Base-by-base conservation (phyloP, 306 rosid species). In the Arachis stenosperma region DNA sequence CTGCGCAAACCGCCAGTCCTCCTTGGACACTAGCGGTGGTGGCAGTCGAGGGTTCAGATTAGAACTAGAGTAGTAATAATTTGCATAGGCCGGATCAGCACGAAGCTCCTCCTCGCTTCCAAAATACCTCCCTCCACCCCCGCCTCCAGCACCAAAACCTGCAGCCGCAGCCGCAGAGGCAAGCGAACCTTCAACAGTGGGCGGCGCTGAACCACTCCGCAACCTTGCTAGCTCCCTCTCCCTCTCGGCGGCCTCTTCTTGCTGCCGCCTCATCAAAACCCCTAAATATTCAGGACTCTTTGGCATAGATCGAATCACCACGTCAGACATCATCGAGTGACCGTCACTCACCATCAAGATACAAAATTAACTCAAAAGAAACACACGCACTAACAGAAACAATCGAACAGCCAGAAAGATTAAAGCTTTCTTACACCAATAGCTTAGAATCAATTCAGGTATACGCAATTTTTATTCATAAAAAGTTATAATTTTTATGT, bases 181-280 rank as follows among this genome's bases (percentile, higher is more conserved):
- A 9, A 90, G 56, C 6, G 98, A 93, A 5, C 97, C 96, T 27
- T 93, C 98, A 2, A 93, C 92, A 4, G 97, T 90, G 3, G 97
- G 98, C 1, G 98, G 98, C 8, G 98, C 97, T 36, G 98, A 93
- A 70, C 98, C 98, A 79, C 98, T 90, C 43, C 98, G 74, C 65
- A 87, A 79, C 81, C 77, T 78, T 53, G 75, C 86, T 12, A 90
- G 87, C 15, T 93, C 98, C 71, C 86, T 81, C 78, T 87, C 95
- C 27, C 86, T 73, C 6, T 86, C 93, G 67, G 68, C 80, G 65
- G 53, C 59, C 47, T 86, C 95, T 10, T 76, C 86, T n/a, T 73
- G 88, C 29, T 78, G 84, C 81, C 88, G 79, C 87, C 78, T 17
- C 30, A 81, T 85, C 87, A 88, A 39, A 81, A 65, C 58, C 55